phyloP scores from a whole-genome alignment of 306 rosid genomes.

The Rosa rugosa region DNA sequence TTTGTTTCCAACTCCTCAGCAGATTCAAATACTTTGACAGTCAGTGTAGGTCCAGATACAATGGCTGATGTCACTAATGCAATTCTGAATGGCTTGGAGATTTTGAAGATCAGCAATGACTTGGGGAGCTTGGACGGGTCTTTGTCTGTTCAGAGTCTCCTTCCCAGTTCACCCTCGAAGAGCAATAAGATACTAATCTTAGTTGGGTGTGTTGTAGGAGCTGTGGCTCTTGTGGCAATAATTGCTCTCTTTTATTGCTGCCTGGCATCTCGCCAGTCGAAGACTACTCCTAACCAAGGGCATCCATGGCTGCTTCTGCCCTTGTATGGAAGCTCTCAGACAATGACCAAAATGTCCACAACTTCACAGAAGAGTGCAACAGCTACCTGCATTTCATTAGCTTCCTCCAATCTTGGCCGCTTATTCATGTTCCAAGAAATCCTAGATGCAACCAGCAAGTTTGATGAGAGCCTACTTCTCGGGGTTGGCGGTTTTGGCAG shows the following conservation, averaged over 20 bases:
- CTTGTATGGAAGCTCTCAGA: constrained; percentile 81
- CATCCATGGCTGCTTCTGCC: constrained; percentile 87
- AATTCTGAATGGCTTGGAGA: constrained; percentile 80
- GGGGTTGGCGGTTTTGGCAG: constrained; percentile 97
- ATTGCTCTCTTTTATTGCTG: constrained; percentile 58
- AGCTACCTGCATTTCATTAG: constrained; percentile 80
- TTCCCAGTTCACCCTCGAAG: constrained; percentile 53
- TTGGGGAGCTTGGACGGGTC: constrained; percentile 66
- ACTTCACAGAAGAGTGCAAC: constrained; percentile 87
- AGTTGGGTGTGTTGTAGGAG: constrained; percentile 50
- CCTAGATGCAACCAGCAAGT: constrained; percentile 81
- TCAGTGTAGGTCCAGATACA: constrained; percentile 87
- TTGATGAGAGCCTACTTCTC: constrained; percentile 76
- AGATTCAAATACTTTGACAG: constrained; percentile 53
- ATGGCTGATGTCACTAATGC: constrained; percentile 65
- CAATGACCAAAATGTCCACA: constrained; percentile 83
- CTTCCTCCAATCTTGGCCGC: constrained; percentile 76
- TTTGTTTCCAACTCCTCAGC: constrained; percentile 60
- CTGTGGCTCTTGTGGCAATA: constrained; percentile 40
- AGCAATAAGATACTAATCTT: constrained; percentile 42
- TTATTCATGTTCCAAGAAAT: constrained; percentile 83
- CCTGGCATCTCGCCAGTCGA: constrained; percentile 42
- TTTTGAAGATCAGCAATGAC: constrained; percentile 74
- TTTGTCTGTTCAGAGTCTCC: constrained; percentile 50
- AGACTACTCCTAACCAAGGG: constrained; percentile 52